Evolutionary conservation across 2,329 filamentous ascomycete genomes (phyloP), one percentile per base, ranked within the genome.

Genomic region (Trichoderma pleuroti): DNA sequence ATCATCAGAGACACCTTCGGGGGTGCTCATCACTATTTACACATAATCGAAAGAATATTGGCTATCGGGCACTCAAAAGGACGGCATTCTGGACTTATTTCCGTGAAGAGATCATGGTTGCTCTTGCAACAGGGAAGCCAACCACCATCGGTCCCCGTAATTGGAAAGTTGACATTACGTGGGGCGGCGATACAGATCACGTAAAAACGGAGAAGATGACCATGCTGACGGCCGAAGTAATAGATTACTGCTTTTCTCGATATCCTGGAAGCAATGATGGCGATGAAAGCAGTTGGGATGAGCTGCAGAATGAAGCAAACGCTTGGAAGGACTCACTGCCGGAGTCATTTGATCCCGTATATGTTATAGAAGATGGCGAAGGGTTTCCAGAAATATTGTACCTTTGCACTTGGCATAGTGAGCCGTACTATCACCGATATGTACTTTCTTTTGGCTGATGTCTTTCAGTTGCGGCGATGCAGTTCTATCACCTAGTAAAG

Each of bases 91-190:
- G 42, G 61, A 64, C 61, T 3, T 49, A 49, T 54, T 64, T 52
- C 16, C 61, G 42, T 16, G 61, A 64, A 36, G 61, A 52, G 42
- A 52, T 52, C 11, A 64, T 64, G 61, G 61, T 52, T n/a, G 61
- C 42, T 18, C 39, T 64, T 52, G 42, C 39, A 32, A 52, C 61
- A 26, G 61, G 61, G 9, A 52, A 64, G 28, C 61, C 61, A 21
- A 52, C 42, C 7, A 54, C 61, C 7, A 64, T 52, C 18, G 28
- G 61, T 12, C 42, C 61, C 12, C 60, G 60, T 16, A 63, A 46
- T 7, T 63, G 60, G 60, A 63, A 63, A 30, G 39, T 63, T 34
- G 60, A 63, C n/a, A 63, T 63, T 63, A 46, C 60, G 16, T 63
- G 60, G 60, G 60, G 60, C n/a, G 60, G 60, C 14, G 60, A 63